These are phyloP conservation scores for Symbiotaphrina buchneri DNA, from an alignment of 495 filamentous ascomycete genomes.

Conservation along the genomic window DNA sequence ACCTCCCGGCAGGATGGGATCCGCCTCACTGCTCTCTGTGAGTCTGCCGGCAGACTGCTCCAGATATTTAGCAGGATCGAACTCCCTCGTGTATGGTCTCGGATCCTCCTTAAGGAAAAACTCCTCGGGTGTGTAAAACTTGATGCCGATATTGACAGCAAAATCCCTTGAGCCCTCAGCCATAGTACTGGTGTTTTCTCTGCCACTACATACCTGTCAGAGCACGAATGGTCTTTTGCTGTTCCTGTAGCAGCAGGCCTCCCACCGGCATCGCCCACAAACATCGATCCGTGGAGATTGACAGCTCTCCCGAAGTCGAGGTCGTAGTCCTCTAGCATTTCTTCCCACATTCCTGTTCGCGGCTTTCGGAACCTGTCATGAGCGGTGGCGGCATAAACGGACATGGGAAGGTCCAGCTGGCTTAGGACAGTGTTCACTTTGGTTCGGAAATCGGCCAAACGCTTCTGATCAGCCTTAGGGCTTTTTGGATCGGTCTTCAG, in stretches of 20 bases:
- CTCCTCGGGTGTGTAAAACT: constrained; percentile 75
- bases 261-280: constrained; percentile 80
- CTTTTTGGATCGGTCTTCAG: constrained; percentile 49
- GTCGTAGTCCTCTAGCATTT: constrained; percentile 52
- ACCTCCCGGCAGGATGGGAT: constrained; percentile 10
- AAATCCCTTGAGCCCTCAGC: no score
- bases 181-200: constrained; percentile 9
- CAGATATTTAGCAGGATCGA: constrained; percentile 38
- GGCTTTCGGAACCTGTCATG: constrained; percentile 74
- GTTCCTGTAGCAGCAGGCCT: constrained; percentile 13
- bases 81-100: constrained; percentile 36
- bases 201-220: constrained; percentile 35
- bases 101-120: constrained; percentile 52
- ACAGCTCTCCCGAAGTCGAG: constrained; percentile 35
- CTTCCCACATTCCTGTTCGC: constrained; percentile 70
- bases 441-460: constrained; percentile 54
- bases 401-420: constrained; percentile 53
- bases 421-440: constrained; percentile 46
- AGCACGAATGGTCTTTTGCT: constrained; percentile 49
- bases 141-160: constrained; percentile 57
- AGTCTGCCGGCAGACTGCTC: constrained; percentile 8
- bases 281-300: constrained; percentile 46
- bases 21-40: constrained; percentile 12
- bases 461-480: constrained; percentile 36
- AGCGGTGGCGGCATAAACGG: constrained; percentile 64